A percentile compares a stretch with the other conserved stretches of the same genome.
phyloP scores from a whole-genome alignment of 768 basidiomycete species.

The Lactarius deliciosus region DNA sequence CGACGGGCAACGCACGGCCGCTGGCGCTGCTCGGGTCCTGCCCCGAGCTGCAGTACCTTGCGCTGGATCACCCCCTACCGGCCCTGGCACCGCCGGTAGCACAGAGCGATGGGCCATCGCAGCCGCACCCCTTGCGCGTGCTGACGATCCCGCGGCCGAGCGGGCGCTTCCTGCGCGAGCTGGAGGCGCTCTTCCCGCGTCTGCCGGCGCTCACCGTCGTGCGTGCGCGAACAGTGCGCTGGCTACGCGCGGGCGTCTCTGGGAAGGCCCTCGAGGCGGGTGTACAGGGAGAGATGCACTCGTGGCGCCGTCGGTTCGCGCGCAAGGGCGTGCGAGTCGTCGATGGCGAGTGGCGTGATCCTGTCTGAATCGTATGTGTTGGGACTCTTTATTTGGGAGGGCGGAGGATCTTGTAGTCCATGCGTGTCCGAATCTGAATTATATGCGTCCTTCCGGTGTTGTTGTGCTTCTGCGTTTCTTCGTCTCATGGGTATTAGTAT shows the following conservation, averaged over 20 bases:
- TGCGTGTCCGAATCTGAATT: background rate
- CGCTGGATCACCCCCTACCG: slow-evolving; percentile 70
- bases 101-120: slow-evolving; percentile 12
- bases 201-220: slow-evolving; percentile 58
- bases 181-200: slow-evolving; percentile 55
- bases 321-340: slow-evolving; percentile 60
- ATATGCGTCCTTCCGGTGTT: background rate
- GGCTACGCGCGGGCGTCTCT: slow-evolving; percentile 69
- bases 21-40: slow-evolving; percentile 46
- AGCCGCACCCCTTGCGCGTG: slow-evolving; percentile 50
- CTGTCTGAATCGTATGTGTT: slow-evolving; percentile 11
- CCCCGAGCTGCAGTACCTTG: slow-evolving; percentile 64
- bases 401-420: background rate
- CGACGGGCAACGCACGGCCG: slow-evolving; percentile 52
- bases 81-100: slow-evolving; percentile 33
- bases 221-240: slow-evolving; percentile 65
- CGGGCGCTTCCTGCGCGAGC: slow-evolving; percentile 51
- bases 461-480: background rate
- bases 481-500: background rate
- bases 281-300: slow-evolving; percentile 76
- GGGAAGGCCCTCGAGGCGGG: slow-evolving; percentile 67
- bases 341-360: slow-evolving; percentile 68
- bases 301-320: slow-evolving; percentile 65
- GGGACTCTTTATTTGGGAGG: background rate
- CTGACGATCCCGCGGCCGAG: slow-evolving; percentile 77